Base-by-base conservation (phyloP, 495 filamentous ascomycete species). In the Trichocladium uniseriatum region DNA sequence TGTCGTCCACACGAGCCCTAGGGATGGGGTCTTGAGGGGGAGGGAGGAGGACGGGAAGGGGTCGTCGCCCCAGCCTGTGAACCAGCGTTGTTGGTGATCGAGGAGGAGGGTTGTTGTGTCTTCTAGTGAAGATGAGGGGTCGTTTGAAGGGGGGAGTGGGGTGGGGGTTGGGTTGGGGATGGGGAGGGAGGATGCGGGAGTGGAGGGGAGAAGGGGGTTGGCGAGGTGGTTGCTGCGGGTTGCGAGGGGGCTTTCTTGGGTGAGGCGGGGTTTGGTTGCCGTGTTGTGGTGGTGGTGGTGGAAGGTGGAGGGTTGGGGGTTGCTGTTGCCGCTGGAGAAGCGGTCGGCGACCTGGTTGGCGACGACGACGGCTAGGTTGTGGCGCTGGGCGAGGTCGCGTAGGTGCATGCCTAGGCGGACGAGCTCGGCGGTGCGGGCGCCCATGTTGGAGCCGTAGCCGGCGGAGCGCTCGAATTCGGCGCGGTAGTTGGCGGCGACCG, bases 341-440 rank as follows among this genome's bases (percentile, higher is more conserved):
- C 88, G 79, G 68, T 98, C 92, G 5, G 84, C 82, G n/a, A 98
- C 94, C 63, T 98, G 92, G 59, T 98, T 98, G 9, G 90, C 83
- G 1, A 96, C 82, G 3, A 97, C 90, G 24, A 98, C 75, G 10
- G 92, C 89, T 20, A 95, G 69, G 45, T 82, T 69, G 61, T 92
- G 69, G 38, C 72, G 74, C 28, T 75, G 73, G 1, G 92, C 91
- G 2, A 95, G 67, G 18, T 81, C 77, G 31, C 87, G 81, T 16
- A 98, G 68, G 40, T 83, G 68, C 37, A 81, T 74, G n/a, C 91
- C 92, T 5, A 95, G 70, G 37, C 78, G 77, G 8, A 87, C 71
- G 29, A 98, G 77, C 50, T 94, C 83, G 27, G 72, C 70, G 40
- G 78, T 75, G 54, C 84, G 80, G 28, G 65, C 67, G 56, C 75